Base-by-base conservation (phyloP, 2,329 filamentous ascomycete genomes). In the Scedosporium dehoogii region DNA sequence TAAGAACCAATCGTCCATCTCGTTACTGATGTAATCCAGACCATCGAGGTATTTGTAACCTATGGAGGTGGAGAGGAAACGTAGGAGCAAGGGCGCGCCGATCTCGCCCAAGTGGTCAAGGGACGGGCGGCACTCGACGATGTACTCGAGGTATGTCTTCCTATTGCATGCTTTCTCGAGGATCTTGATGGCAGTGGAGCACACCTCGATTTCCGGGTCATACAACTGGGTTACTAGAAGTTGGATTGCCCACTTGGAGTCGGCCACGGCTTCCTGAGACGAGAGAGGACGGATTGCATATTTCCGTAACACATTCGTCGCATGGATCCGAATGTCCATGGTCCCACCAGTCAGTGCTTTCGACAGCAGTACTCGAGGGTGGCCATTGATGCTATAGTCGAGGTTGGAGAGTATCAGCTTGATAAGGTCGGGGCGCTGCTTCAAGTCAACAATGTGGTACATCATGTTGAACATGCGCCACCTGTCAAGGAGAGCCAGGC, bases 391-490 rank as follows among this genome's bases (percentile, higher is more conserved):
- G 21, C 87, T 89, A 71, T 96, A 99, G 74, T 99, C 93, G 74
- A 99, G 92, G 69, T 92, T 94, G 58, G 89, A 88, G 7, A 99
- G 81, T 38, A 99, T 82, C 9, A 93, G 82, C 71, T 92, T 91
- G 71, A 97, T 91, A 64, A 99, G 79, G 72, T 99, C 94, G 56
- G 93, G 91, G 2, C 94, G 88, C 73, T 94, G 89, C 68, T 90
- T 91, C 55, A 96, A 80, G 70, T 97, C 93, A 63, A 97, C 84
- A 65, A 99, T 96, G 74, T 97, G 94, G 72, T 99, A 99, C 81
- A 97, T 96, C 91, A 99, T 99, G 74, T 97, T 97, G 76, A 97
- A 92, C 82, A 99, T 96, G 68, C 92, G 91, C 93, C 94, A 97
- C 68, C 91, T 82, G 72, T 97, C 93, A 70, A 99, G 84, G 76